phyloP scores from a whole-genome alignment of 1,284 basidiomycete genomes.

The Cutaneotrichosporon curvatum region DNA sequence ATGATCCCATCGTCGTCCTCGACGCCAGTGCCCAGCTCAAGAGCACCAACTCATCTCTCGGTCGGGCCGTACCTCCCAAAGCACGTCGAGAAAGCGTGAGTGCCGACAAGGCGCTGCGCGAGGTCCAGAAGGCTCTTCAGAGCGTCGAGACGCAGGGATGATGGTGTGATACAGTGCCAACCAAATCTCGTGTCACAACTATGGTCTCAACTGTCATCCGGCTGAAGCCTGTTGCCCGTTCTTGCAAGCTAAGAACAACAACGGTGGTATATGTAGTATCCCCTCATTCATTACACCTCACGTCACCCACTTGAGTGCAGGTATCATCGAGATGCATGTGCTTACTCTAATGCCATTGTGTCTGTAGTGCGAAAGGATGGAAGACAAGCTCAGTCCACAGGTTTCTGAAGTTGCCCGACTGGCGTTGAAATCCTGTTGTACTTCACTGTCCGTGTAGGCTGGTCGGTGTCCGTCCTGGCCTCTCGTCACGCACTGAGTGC shows the following conservation, averaged over 20 bases:
- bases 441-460: too few species aligned
- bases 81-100: constrained; percentile 42
- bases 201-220: background rate
- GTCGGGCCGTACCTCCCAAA: constrained; percentile 6
- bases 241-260: background rate
- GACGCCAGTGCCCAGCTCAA: constrained; percentile 19
- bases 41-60: constrained; percentile 9
- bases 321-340: too few species aligned
- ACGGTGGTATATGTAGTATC: background rate
- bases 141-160: constrained; percentile 28
- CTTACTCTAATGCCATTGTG: too few species aligned
- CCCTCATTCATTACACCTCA: too few species aligned
- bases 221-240: too few species aligned
- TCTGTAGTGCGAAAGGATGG: too few species aligned
- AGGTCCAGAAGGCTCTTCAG: constrained; percentile 67
- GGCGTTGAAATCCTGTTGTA: too few species aligned
- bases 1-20: constrained; percentile 25
- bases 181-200: background rate
- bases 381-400: too few species aligned
- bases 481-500: too few species aligned
- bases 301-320: too few species aligned
- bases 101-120: constrained; percentile 59
- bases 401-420: too few species aligned
- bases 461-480: too few species aligned
- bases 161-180: background rate